A percentile compares a stretch with the other conserved stretches of the same genome.
These are phyloP conservation scores for Toxoplasma gondii DNA, from an alignment of 169 alveolate genomes.

Conservation along the genomic window DNA sequence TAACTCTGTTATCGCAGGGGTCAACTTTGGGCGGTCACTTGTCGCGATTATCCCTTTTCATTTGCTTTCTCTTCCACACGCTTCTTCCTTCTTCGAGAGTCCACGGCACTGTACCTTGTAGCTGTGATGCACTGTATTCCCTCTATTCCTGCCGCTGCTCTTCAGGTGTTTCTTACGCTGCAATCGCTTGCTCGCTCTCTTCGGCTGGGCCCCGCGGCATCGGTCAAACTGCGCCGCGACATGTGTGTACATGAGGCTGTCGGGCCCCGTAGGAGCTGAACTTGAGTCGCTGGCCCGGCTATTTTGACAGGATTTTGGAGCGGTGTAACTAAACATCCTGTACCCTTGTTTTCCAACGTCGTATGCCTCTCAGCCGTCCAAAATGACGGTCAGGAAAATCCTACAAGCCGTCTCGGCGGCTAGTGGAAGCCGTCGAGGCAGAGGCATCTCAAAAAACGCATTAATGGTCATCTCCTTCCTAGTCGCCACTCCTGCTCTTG, in stretches of 20 bases:
- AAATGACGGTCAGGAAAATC: no score
- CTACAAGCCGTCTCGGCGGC: not conserved
- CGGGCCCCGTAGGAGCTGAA: no score
- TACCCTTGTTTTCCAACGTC: no score
- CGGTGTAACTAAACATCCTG: not conserved
- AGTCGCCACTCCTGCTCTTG: not conserved
- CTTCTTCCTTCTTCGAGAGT: not conserved
- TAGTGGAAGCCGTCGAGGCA: not conserved
- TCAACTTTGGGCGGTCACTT: not conserved
- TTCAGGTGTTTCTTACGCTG: no score
- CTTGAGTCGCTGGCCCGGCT: no score
- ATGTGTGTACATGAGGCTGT: no score
- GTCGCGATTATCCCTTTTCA: not conserved
- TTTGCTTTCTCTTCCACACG: not conserved
- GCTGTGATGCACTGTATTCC: not conserved
- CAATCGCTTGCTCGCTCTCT: no score
- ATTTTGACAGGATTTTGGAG: no score
- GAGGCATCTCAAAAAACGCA: not conserved
- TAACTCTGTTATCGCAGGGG: no score
- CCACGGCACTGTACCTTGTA: not conserved
- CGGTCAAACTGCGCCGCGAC: no score
- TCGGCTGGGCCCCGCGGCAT: no score
- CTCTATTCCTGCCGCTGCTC: not conserved
- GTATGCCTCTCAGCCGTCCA: no score
- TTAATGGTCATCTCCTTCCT: not conserved